Percentiles rank a stretch among this genome's conserved stretches.
phyloP scores from a whole-genome alignment of 768 basidiomycete species.

The Cyathus striatus region DNA sequence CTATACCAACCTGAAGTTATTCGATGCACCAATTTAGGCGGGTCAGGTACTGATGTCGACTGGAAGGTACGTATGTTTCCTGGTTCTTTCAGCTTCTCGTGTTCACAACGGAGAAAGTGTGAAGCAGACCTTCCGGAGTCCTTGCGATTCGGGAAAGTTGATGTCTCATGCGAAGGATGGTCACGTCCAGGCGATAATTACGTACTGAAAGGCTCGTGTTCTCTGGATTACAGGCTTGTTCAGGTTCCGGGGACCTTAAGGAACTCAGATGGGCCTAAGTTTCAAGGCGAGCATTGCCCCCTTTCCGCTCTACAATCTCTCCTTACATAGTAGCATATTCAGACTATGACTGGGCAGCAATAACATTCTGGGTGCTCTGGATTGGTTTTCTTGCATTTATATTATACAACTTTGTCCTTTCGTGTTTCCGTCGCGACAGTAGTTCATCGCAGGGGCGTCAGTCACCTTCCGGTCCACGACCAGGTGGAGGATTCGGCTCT shows the following conservation, averaged over 20 bases:
- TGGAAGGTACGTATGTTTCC: conserved; percentile 68
- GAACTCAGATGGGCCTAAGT: conserved; percentile 20
- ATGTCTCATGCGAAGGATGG: conserved; percentile 92
- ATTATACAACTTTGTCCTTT: conserved; percentile 52
- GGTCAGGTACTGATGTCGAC: conserved; percentile 80
- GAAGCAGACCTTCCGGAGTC: conserved; percentile 84
- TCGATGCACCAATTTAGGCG: conserved; percentile 70
- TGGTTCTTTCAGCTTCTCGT: background rate
- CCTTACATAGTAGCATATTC: conserved; percentile 2
- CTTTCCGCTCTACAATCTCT: background rate
- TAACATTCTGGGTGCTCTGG: conserved; percentile 57
- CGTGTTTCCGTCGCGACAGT: conserved; percentile 38
- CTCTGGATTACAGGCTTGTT: conserved; percentile 77
- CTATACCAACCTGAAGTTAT: conserved; percentile 81
- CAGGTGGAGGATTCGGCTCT: conserved; percentile 29
- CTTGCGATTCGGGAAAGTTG: conserved; percentile 78
- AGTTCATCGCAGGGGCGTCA: too few species aligned
- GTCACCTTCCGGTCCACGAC: conserved; percentile 23
- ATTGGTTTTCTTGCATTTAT: conserved; percentile 44
- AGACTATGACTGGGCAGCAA: conserved; percentile 44
- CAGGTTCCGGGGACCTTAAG: conserved; percentile 50
- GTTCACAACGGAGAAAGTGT: conserved; percentile 44
- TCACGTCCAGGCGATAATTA: conserved; percentile 73
- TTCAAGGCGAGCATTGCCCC: conserved; percentile 19
- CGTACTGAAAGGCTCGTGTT: conserved; percentile 89